Evolutionary conservation across 1,284 basidiomycete species (phyloP).

Genomic region (Rhodotorula glutinis): DNA sequence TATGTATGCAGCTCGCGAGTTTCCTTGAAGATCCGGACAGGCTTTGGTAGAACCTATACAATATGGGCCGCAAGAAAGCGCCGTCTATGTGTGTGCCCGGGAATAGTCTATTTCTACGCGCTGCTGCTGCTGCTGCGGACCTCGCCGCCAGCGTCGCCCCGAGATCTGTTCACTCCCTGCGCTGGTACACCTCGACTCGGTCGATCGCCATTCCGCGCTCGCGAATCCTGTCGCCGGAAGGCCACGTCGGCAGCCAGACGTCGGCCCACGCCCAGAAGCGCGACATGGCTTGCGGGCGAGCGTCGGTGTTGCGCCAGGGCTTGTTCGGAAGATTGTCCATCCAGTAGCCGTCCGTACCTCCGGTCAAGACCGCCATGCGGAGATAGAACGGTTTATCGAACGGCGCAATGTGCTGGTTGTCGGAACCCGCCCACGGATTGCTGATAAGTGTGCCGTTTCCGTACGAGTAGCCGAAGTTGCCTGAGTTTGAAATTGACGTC

Average conservation of each 20-base stretch:
- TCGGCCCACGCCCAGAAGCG: constrained; percentile 13
- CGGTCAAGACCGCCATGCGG: constrained; percentile 17
- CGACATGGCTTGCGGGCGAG: constrained; percentile 20
- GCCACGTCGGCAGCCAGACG: constrained; percentile 20
- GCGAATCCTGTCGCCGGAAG: constrained; percentile 23
- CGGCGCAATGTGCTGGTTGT: constrained; percentile 20
- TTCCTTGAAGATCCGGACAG: no score
- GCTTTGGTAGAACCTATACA: no score
- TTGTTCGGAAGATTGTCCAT: constrained; percentile 22
- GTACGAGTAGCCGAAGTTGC: constrained; percentile 27
- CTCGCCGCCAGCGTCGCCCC: no score
- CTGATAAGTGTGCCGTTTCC: constrained; percentile 21
- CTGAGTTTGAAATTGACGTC: no score
- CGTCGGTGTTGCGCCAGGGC: constrained; percentile 29
- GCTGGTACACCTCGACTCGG: constrained; percentile 23
- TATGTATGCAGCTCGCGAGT: no score
- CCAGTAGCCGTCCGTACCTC: constrained; percentile 30
- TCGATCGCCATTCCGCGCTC: constrained; percentile 21
- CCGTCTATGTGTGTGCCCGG: no score
- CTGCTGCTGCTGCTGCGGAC: no score
- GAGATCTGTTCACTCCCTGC: background rate
- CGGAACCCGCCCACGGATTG: constrained; percentile 18
- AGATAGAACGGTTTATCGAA: constrained; percentile 27
- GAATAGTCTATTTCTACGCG: background rate
- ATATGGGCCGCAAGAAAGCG: no score